Evolutionary conservation across 768 basidiomycete genomes (phyloP), one percentile per base, ranked within the genome.

Genomic region (Panellus pusillus): DNA sequence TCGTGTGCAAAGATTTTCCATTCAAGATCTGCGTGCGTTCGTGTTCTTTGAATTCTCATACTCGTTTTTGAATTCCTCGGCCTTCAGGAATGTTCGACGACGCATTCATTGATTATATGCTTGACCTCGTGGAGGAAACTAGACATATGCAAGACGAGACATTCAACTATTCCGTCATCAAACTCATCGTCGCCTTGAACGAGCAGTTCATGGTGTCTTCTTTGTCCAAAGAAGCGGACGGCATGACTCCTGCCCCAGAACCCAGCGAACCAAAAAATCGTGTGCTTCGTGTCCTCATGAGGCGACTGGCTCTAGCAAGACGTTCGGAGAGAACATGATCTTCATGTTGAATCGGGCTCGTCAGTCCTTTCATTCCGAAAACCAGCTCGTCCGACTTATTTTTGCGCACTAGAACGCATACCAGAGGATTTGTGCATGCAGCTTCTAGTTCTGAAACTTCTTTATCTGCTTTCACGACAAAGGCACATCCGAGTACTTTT

Each of bases 121-220:
- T 97, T 62, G 90, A 96, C 47, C 81, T 98, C 39, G 92, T 99
- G 36, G 97, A 99, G 67, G 84, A 89, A 61, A 98, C 97, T 0
- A 78, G 91, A 42, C 79, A 87, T 58, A 83, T 91, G 74, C 82
- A 84, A 1, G 95, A 98, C 63, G 97, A 99, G 56, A 83, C 86
- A 0, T 87, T 98, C 71, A 98, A 98, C 65, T 98, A 98, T 67
- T 86, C 91, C 1, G 87, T 98, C 35, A 95, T 99, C 68, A 95
- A 95, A 66, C 78, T 98, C 31, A 85, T 98, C 57, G 95, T 95
- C 29, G 87, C 94, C 0, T 76, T 99, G 28, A 99, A 98, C 65
- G 96, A 99, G 67, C 95, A 98, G 70, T 99, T 96, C 72, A 99
- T 99, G 96, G 93, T 98, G 6, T 86, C 91, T 0, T 82, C 84